These are phyloP conservation scores for Aspergillus nomiae DNA, from an alignment of 2,329 filamentous ascomycete species.

Conservation along the genomic window DNA sequence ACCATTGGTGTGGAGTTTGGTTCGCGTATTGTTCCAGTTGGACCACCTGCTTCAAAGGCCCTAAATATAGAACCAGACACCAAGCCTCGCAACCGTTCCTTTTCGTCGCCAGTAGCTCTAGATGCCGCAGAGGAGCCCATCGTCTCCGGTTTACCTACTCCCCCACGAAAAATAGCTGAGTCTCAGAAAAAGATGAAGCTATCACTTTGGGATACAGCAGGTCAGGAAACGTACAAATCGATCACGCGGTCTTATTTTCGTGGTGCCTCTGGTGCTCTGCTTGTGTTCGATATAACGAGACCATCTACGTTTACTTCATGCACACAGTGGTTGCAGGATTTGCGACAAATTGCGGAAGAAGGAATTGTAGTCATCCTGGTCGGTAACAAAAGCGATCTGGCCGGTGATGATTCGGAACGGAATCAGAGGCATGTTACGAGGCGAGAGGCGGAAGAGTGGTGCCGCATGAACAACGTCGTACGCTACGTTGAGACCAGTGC, in stretches of 20 bases:
- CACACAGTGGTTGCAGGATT: constrained; percentile 90
- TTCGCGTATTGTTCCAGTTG: constrained; percentile 87
- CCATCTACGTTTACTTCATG: constrained; percentile 83
- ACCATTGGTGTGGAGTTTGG: constrained; percentile 97
- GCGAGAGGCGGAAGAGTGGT: constrained; percentile 89
- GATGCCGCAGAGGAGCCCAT: constrained; percentile 18
- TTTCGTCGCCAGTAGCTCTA: constrained; percentile 11
- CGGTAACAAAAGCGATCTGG: constrained; percentile 90
- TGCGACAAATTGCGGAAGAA: constrained; percentile 92
- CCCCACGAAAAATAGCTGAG: constrained; percentile 38
- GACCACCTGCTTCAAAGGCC: constrained; percentile 70
- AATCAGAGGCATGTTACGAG: constrained; percentile 73
- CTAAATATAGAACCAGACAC: constrained; percentile 54
- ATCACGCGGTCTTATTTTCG: constrained; percentile 94
- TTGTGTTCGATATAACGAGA: constrained; percentile 94
- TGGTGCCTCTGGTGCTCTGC: constrained; percentile 72
- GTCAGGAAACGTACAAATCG: constrained; percentile 96
- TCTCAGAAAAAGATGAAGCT: constrained; percentile 84
- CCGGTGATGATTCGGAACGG: constrained; percentile 47
- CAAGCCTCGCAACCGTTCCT: constrained; percentile 7
- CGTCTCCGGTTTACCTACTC: constrained; percentile 35
- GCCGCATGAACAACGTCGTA: constrained; percentile 77
- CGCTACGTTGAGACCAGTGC: constrained; percentile 96
- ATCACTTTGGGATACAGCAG: constrained; percentile 92
- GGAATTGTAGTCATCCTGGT: constrained; percentile 94